Percentiles rank a stretch among this genome's conserved stretches.
phyloP scores from a whole-genome alignment of 805 yeast species.

The Ogataea populi-albae region DNA sequence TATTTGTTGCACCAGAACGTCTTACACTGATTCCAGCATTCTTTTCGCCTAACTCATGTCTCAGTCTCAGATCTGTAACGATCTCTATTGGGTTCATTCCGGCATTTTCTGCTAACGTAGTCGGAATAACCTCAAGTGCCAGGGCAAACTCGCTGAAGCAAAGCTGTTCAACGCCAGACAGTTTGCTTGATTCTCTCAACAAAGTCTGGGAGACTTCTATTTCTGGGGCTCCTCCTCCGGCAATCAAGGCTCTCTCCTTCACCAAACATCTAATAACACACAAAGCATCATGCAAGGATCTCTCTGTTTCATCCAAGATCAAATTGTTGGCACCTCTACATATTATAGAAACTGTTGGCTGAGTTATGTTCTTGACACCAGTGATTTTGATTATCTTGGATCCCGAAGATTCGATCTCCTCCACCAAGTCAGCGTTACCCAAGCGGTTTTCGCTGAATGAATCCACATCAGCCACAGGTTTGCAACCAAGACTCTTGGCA shows the following conservation, averaged over 20 bases:
- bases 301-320: conserved; percentile 92
- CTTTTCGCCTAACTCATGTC: conserved; percentile 86
- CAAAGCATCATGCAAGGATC: conserved; percentile 95
- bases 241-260: conserved; percentile 83
- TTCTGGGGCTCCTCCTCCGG: conserved; percentile 99
- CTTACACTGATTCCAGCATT: conserved; percentile 96
- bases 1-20: conserved; percentile 88
- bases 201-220: conserved; percentile 79
- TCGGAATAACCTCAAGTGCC: conserved; percentile 90
- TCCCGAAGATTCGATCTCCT: conserved; percentile 86
- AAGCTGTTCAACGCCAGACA: conserved; percentile 84
- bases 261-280: conserved; percentile 90
- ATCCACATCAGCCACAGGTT: conserved; percentile 94
- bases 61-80: conserved; percentile 86
- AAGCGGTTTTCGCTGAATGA: conserved; percentile 89
- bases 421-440: conserved; percentile 88
- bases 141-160: conserved; percentile 90
- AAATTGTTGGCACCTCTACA: conserved; percentile 93
- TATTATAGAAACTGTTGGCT: conserved; percentile 80
- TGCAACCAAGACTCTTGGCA: conserved; percentile 81
- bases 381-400: conserved; percentile 86
- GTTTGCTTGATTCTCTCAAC: conserved; percentile 63
- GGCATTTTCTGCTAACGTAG: conserved; percentile 92
- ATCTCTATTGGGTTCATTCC: conserved; percentile 89
- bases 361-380: conserved; percentile 61